Evolutionary conservation across 2,329 filamentous ascomycete genomes (phyloP), one percentile per base, ranked within the genome.

Genomic region (Epichloe amarillans): DNA sequence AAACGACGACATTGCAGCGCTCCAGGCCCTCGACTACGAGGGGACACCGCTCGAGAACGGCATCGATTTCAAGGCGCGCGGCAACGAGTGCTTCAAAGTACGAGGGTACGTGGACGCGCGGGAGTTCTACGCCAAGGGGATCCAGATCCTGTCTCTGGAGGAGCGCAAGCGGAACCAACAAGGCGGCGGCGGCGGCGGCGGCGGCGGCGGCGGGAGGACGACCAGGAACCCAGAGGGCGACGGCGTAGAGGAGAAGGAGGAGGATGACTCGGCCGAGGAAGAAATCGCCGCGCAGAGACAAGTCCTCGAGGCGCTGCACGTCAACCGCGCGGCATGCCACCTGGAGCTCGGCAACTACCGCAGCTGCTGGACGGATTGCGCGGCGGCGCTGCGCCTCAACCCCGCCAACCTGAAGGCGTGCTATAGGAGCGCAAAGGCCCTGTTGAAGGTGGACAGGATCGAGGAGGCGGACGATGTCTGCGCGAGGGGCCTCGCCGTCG

Each of bases 21-120:
- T 98, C 53, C 85, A 87, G 63, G 91, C 93, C 0, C 73, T 98
- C 39, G 88, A 88, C 33, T 95, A 96, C 64, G 93, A 98, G 70
- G 94, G 93, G 19, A 90, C 89, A 8, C 82, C 87, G 46, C 76
- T 83, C 10, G 91, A 97, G 65, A 84, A 95, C 54, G 86, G 83
- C 19, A 70, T 77, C 43, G 88, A 88, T 56, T 96, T 96, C 72
- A 88, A 93, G 61, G 84, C 91, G 64, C 86, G 88, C 58, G 93
- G 93, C 36, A 98, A 98, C 65, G 91, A 97, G 60, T 83, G 80
- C 61, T 95, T 94, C 63, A 76, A 77, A 59, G 74, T 75, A 50
- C 83, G 82, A 66, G 74, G 80, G 46, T 95, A 85, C 81, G 73
- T 68, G 26, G 89, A 97, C 66, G 93, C 90, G 4, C 84, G 85